phyloP scores from a whole-genome alignment of 768 basidiomycete genomes.

The Xanthoconium stramineum region DNA sequence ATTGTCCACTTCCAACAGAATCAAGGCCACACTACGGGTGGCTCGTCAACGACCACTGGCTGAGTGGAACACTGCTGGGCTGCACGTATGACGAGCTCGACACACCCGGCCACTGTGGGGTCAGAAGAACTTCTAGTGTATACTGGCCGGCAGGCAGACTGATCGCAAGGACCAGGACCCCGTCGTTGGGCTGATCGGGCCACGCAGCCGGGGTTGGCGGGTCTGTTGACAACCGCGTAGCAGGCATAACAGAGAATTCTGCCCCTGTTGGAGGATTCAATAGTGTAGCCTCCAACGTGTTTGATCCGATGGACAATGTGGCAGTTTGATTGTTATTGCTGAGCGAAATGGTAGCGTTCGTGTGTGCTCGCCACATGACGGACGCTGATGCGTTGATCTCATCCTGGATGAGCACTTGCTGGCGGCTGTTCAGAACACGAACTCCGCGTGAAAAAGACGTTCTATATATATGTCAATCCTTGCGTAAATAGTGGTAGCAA shows the following conservation, averaged over 20 bases:
- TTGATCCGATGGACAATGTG: slow-evolving; percentile 66
- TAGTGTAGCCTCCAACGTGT: slow-evolving; percentile 65
- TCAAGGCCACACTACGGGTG: slow-evolving; percentile 40
- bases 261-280: slow-evolving; percentile 67
- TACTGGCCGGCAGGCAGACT: slow-evolving; percentile 62
- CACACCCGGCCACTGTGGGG: slow-evolving; percentile 86
- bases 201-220: slow-evolving; percentile 55
- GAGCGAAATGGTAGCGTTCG: slow-evolving; percentile 81
- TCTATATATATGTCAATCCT: slow-evolving; percentile 33
- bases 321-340: slow-evolving; percentile 58
- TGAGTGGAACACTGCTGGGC: slow-evolving; percentile 68
- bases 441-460: slow-evolving; percentile 81
- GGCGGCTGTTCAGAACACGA: slow-evolving; percentile 75
- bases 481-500: neutral
- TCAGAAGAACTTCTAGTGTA: slow-evolving; percentile 83
- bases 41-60: slow-evolving; percentile 74
- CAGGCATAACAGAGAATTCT: slow-evolving; percentile 50
- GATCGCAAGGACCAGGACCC: slow-evolving; percentile 78
- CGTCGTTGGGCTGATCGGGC: slow-evolving; percentile 71
- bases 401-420: slow-evolving; percentile 90
- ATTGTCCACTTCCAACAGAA: neutral
- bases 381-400: slow-evolving; percentile 63
- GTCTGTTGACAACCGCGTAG: slow-evolving; percentile 59
- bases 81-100: slow-evolving; percentile 57
- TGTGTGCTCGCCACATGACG: slow-evolving; percentile 92